These are phyloP conservation scores for Monosporascus sp. DNA, from an alignment of 2,329 filamentous ascomycete genomes.

Conservation along the genomic window DNA sequence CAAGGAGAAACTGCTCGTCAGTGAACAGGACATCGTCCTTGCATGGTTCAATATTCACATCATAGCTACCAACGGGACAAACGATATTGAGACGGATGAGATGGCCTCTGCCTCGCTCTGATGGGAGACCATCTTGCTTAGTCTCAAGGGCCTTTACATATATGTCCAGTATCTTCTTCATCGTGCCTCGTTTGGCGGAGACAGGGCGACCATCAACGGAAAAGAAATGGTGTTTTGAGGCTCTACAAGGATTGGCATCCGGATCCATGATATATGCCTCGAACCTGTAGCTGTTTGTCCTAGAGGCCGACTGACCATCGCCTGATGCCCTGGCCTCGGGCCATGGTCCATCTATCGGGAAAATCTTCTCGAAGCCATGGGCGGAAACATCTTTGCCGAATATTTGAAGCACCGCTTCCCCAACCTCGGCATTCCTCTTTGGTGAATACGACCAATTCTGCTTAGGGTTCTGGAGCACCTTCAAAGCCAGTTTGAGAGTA, in stretches of 20 bases:
- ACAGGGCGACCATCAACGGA: constrained; percentile 66
- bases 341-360: constrained; percentile 3
- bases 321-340: constrained; percentile 7
- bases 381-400: constrained; percentile 52
- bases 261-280: constrained; percentile 54
- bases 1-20: constrained; percentile 41
- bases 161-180: constrained; percentile 52
- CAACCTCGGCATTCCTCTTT: constrained; percentile 39
- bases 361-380: constrained; percentile 43
- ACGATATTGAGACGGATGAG: constrained; percentile 61
- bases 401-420: constrained; percentile 57
- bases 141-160: constrained; percentile 47
- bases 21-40: constrained; percentile 69
- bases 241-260: constrained; percentile 36
- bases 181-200: constrained; percentile 45
- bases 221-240: constrained; percentile 53
- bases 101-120: constrained; percentile 37
- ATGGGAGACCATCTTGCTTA: constrained; percentile 16
- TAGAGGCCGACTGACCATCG: not conserved
- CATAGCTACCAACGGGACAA: constrained; percentile 60
- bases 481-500: constrained; percentile 55
- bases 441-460: constrained; percentile 60
- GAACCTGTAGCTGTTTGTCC: constrained; percentile 36
- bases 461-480: constrained; percentile 48
- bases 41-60: constrained; percentile 64